A percentile compares a stretch with the other conserved stretches of the same genome.
Conservation (phyloP, 306 rosid genomes). For the Carpinus viminea region DNA sequence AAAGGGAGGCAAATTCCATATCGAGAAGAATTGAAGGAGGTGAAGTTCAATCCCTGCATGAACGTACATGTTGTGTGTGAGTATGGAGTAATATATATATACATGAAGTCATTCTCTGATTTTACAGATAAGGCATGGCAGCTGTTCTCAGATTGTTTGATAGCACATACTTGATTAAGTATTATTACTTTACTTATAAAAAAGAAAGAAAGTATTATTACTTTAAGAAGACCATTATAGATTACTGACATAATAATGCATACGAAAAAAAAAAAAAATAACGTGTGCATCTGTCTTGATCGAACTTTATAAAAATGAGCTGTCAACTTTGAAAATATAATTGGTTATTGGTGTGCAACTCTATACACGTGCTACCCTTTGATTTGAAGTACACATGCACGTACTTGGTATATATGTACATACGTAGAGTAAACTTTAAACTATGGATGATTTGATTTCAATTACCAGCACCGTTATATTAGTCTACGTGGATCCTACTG, state of each 20-base stretch:
- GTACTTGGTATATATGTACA: slow-evolving; percentile 28
- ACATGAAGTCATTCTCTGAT: slow-evolving; percentile 17
- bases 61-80: no score
- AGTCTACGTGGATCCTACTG: no score
- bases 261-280: background rate
- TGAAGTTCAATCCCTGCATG: no score
- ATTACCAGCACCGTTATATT: no score
- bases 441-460: background rate
- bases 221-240: background rate
- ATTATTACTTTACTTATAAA: no score
- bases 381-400: slow-evolving; percentile 39
- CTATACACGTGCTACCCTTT: slow-evolving; percentile 29
- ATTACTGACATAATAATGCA: background rate
- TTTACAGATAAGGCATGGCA: slow-evolving; percentile 7
- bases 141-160: background rate
- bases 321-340: no score
- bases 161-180: no score
- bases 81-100: no score
- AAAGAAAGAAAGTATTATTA: no score
- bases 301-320: background rate
- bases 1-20: slow-evolving; percentile 38
- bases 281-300: background rate
- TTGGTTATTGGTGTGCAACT: slow-evolving; percentile 1
- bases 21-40: no score
- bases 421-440: slow-evolving; percentile 13